phyloP scores from a whole-genome alignment of 2,329 filamentous ascomycete species.

The Raffaelea deltoideospora region DNA sequence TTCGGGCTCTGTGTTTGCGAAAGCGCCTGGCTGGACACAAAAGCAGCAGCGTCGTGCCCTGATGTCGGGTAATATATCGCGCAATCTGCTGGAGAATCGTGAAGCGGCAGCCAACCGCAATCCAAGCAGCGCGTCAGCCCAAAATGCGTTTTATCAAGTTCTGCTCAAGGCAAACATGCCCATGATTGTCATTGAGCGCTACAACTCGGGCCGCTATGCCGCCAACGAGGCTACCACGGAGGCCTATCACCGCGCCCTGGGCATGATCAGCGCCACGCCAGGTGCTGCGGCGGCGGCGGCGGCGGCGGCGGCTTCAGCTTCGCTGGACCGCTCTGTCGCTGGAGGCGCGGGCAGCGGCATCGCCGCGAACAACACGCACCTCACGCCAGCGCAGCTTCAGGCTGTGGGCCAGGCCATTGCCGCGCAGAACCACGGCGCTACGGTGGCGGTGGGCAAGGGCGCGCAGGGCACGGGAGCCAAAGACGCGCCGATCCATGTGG shows the following conservation, averaged over 20 bases:
- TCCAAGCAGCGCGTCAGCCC: slow-evolving; percentile 69
- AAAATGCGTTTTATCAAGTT: slow-evolving; percentile 88
- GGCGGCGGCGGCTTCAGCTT: neutral
- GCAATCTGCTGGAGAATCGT: slow-evolving; percentile 61
- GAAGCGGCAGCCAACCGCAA: slow-evolving; percentile 92
- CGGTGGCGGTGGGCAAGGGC: slow-evolving; percentile 38
- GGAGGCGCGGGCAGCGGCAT: slow-evolving; percentile 10
- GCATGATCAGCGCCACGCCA: slow-evolving; percentile 18
- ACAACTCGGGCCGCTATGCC: slow-evolving; percentile 74
- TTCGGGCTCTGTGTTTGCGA: slow-evolving; percentile 9
- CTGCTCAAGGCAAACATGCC: slow-evolving; percentile 87
- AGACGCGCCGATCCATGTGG: slow-evolving; percentile 80
- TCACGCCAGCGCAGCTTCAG: slow-evolving; percentile 50
- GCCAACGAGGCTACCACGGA: slow-evolving; percentile 64
- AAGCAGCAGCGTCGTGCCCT: slow-evolving; percentile 7
- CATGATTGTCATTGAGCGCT: slow-evolving; percentile 79
- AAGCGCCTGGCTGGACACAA: slow-evolving; percentile 2
- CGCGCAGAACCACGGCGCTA: slow-evolving; percentile 52
- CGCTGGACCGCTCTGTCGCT: slow-evolving; percentile 1
- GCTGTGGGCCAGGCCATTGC: slow-evolving; percentile 72
- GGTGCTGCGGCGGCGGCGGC: slow-evolving; percentile 1
- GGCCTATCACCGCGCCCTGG: slow-evolving; percentile 62
- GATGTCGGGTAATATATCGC: slow-evolving; percentile 30
- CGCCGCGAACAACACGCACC: slow-evolving; percentile 17
- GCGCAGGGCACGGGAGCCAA: slow-evolving; percentile 52